Conservation (phyloP, 2,329 filamentous ascomycete genomes). For the Neopestalotiopsis sp. region DNA sequence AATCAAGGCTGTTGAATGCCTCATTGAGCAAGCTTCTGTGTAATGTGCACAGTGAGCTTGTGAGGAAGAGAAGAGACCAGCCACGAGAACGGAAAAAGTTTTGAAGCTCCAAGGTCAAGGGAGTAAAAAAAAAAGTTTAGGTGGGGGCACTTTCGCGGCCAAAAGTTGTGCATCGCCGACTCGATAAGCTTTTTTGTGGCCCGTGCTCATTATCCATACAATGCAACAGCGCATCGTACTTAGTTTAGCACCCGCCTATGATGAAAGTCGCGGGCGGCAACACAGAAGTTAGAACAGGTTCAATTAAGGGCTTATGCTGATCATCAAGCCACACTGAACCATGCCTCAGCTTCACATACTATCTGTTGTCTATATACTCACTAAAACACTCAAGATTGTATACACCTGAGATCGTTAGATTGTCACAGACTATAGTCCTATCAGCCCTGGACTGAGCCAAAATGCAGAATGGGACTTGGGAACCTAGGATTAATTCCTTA, state of each 20-base stretch:
- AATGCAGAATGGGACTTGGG: neutral
- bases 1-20: neutral
- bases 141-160: neutral
- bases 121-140: neutral
- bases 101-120: neutral
- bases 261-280: neutral
- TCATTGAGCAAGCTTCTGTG: constrained; percentile 15
- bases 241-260: neutral
- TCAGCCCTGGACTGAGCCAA: neutral
- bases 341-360: too few relatives aligned
- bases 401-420: neutral
- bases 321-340: neutral
- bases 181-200: neutral
- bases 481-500: neutral
- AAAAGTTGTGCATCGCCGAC: constrained; percentile 4
- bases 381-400: too few relatives aligned
- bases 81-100: neutral
- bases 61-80: neutral
- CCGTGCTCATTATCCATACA: neutral
- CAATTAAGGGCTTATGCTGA: neutral
- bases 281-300: neutral
- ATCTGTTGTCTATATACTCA: too few relatives aligned
- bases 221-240: neutral
- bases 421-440: neutral
- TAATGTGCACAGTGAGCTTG: neutral